Percentiles rank a stretch among this genome's conserved stretches.
Evolutionary conservation across 225 moss, liverwort and hornwort genomes (phyloP).

Genomic region (Physcomitrellopsis africana): DNA sequence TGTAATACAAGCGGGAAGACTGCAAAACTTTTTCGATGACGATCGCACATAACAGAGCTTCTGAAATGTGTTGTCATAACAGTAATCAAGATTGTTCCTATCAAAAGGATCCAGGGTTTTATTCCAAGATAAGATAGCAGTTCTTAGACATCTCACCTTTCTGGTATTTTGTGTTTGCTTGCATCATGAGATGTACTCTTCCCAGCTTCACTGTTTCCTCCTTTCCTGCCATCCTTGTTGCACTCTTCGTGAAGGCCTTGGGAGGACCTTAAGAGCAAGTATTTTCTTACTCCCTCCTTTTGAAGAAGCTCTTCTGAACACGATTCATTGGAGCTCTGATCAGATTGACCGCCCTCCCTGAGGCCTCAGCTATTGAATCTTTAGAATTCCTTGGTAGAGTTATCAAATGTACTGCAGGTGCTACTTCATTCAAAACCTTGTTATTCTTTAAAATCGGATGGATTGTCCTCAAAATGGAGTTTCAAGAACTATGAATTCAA

Average conservation of each 20-base stretch:
- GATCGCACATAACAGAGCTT: conserved; percentile 10
- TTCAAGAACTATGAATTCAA: conserved; percentile 93
- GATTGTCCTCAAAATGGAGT: conserved; percentile 97
- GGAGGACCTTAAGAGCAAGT: conserved; percentile 55
- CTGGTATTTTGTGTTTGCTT: conserved; percentile 68
- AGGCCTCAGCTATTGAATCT: conserved; percentile 87
- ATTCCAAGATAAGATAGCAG: background rate
- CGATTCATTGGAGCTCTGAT: conserved; percentile 81
- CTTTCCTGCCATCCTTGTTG: conserved; percentile 46
- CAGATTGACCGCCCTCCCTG: conserved; percentile 79
- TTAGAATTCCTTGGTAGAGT: conserved; percentile 85
- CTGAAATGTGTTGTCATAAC: conserved; percentile 7
- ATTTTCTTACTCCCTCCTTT: conserved; percentile 62
- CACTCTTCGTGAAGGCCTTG: conserved; percentile 69
- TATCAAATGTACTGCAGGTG: conserved; percentile 78
- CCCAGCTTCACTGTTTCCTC: conserved; percentile 42
- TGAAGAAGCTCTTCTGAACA: conserved; percentile 62
- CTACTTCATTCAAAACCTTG: conserved; percentile 83
- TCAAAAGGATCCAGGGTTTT: too few species aligned
- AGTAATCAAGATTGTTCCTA: conserved; percentile 10
- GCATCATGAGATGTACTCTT: conserved; percentile 54
- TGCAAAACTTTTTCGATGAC: background rate
- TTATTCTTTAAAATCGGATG: conserved; percentile 90
- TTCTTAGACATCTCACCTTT: conserved; percentile 45
- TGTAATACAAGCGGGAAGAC: conserved; percentile 29